phyloP scores from a whole-genome alignment of 176 grass and related monocot species.

The Musa acuminata region DNA sequence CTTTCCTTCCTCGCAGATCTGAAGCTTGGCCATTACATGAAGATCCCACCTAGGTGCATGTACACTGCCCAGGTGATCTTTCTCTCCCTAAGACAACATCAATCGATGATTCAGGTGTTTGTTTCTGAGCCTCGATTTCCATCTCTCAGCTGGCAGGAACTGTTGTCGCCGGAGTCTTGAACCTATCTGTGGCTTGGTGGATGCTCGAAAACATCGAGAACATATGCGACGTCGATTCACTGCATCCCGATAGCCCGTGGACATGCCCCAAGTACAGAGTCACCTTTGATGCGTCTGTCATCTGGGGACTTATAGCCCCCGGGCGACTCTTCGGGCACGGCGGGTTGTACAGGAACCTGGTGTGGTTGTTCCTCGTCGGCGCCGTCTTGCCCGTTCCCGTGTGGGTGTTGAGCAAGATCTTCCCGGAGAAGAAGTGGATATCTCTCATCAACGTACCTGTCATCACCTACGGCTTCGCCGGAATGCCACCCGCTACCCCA shows the following conservation, averaged over 20 bases:
- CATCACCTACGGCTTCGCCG: conserved; percentile 91
- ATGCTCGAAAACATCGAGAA: conserved; percentile 93
- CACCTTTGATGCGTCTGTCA: conserved; percentile 90
- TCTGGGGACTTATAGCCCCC: conserved; percentile 86
- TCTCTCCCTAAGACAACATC: too few relatives aligned
- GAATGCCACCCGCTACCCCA: conserved; percentile 94
- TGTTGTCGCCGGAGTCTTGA: conserved; percentile 72
- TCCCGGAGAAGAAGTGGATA: conserved; percentile 97
- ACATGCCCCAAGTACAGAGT: conserved; percentile 98
- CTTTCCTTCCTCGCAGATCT: conserved; percentile 93
- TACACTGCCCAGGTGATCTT: conserved; percentile 62
- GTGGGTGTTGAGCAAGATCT: conserved; percentile 73
- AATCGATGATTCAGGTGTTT: too few relatives aligned
- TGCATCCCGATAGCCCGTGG: conserved; percentile 91
- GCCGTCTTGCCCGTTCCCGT: conserved; percentile 83
- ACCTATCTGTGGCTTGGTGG: conserved; percentile 95
- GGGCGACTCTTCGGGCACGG: conserved; percentile 55
- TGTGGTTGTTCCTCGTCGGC: conserved; percentile 83
- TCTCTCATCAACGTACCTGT: conserved; percentile 86
- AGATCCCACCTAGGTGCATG: conserved; percentile 97
- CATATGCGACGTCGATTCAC: conserved; percentile 82
- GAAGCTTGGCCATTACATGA: conserved; percentile 98
- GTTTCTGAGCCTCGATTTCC: background rate
- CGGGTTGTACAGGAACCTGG: conserved; percentile 86
- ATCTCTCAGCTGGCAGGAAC: conserved; percentile 70